phyloP scores from a whole-genome alignment of 495 filamentous ascomycete genomes.

The Melanomma pulvis-pyrius region DNA sequence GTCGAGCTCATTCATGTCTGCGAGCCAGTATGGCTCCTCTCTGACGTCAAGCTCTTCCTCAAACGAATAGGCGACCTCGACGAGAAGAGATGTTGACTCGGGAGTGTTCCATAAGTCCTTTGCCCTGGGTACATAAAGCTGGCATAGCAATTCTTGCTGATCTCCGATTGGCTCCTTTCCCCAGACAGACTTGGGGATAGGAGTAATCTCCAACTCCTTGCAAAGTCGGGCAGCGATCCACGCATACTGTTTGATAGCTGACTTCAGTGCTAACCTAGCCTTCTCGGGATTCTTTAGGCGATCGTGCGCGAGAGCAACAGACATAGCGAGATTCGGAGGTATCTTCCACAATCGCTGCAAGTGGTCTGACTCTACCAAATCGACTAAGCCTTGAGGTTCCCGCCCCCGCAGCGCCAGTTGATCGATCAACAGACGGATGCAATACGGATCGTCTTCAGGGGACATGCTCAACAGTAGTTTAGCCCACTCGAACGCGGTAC shows the following conservation, averaged over 20 bases:
- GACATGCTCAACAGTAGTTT: conserved; percentile 79
- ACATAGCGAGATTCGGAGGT: conserved; percentile 29
- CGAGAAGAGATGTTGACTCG: conserved; percentile 68
- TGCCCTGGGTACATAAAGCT: conserved; percentile 76
- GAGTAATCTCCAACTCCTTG: conserved; percentile 71
- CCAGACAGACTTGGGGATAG: conserved; percentile 77
- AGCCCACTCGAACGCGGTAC: conserved; percentile 90
- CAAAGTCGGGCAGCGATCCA: conserved; percentile 82
- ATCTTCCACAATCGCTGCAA: conserved; percentile 53
- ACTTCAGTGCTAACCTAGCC: conserved; percentile 63
- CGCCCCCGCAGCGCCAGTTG: conserved; percentile 78
- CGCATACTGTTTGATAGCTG: conserved; percentile 71
- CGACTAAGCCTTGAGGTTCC: conserved; percentile 74
- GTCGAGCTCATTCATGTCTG: conserved; percentile 55
- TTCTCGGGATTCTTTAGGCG: conserved; percentile 68
- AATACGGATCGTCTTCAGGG: conserved; percentile 78
- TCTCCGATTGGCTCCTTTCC: conserved; percentile 68
- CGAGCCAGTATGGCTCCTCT: conserved; percentile 47
- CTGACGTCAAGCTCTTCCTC: conserved; percentile 42
- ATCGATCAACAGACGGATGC: conserved; percentile 74
- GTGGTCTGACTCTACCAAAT: conserved; percentile 64
- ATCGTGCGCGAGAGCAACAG: conserved; percentile 59
- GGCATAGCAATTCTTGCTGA: conserved; percentile 71
- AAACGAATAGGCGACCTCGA: conserved; percentile 64
- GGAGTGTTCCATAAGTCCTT: conserved; percentile 92